Conservation (phyloP, 2,329 filamentous ascomycete species). For the Fusarium tuaranense region DNA sequence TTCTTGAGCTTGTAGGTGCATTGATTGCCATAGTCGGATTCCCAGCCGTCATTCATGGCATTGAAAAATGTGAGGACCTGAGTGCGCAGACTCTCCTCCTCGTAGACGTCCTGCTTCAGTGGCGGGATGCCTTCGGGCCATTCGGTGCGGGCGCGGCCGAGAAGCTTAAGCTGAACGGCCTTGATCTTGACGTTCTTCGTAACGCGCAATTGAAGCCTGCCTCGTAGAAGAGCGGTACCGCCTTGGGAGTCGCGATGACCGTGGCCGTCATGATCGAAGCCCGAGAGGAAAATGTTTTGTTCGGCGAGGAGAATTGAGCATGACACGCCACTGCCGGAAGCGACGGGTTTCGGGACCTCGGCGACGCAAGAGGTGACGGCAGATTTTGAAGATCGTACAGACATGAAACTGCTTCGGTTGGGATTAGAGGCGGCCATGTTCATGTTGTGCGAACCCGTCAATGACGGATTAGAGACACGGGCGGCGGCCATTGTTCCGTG, state of each 20-base stretch:
- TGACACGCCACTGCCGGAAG: constrained; percentile 79
- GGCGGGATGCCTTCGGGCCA: constrained; percentile 98
- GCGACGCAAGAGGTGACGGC: constrained; percentile 63
- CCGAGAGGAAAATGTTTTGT: constrained; percentile 82
- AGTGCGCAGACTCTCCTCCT: constrained; percentile 87
- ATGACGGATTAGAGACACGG: constrained; percentile 32
- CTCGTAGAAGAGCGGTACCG: constrained; percentile 87
- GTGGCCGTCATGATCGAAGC: constrained; percentile 79
- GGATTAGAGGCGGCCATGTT: constrained; percentile 14
- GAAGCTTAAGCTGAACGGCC: constrained; percentile 86
- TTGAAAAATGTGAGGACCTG: constrained; percentile 96
- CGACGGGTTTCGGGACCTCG: constrained; percentile 78
- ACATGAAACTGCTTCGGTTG: constrained; percentile 63
- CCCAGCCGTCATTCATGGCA: constrained; percentile 71
- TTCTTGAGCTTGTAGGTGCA: constrained; percentile 66
- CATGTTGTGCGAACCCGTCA: constrained; percentile 41
- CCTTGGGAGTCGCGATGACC: constrained; percentile 62
- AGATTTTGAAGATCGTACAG: constrained; percentile 63
- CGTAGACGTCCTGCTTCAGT: constrained; percentile 82
- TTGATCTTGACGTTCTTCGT: constrained; percentile 95
- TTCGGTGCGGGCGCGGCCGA: constrained; percentile 87
- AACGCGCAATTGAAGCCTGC: constrained; percentile 83
- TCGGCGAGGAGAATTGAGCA: constrained; percentile 82
- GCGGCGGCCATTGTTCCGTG: constrained; percentile 42
- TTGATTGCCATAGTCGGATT: constrained; percentile 72